These are phyloP conservation scores for Wickerhamiella occidentalis DNA, from an alignment of 805 yeast species.

Conservation along the genomic window DNA sequence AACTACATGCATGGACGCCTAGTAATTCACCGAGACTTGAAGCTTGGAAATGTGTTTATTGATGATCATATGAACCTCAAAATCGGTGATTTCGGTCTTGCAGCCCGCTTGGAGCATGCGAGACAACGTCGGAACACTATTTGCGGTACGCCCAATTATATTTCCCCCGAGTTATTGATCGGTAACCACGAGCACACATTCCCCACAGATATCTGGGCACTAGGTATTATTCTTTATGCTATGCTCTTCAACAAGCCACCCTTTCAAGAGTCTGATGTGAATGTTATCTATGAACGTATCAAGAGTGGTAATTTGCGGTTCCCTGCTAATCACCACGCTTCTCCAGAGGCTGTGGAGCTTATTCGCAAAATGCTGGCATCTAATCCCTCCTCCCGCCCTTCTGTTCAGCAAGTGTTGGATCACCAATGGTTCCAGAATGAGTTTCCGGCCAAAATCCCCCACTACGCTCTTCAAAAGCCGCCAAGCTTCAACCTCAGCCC, in stretches of 20 bases:
- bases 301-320: constrained; percentile 68
- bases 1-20: constrained; percentile 83
- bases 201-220: constrained; percentile 96
- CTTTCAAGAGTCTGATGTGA: constrained; percentile 90
- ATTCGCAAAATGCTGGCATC: constrained; percentile 56
- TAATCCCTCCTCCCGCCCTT: constrained; percentile 70
- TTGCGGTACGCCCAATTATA: constrained; percentile 98
- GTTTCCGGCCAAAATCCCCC: constrained; percentile 62
- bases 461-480: constrained; percentile 46
- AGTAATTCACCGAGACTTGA: constrained; percentile 91
- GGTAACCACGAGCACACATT: constrained; percentile 62
- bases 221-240: constrained; percentile 93
- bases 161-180: constrained; percentile 93
- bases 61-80: constrained; percentile 90
- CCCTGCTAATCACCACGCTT: constrained; percentile 48
- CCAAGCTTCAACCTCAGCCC: constrained; percentile 50
- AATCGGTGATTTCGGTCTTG: constrained; percentile 96
- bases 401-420: constrained; percentile 59
- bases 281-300: constrained; percentile 83
- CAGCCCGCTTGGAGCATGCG: constrained; percentile 71
- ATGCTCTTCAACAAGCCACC: constrained; percentile 92
- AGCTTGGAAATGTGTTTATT: constrained; percentile 89
- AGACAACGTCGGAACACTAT: constrained; percentile 78
- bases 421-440: constrained; percentile 79
- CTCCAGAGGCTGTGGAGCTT: constrained; percentile 59